Percentiles rank a stretch among this genome's conserved stretches.
Evolutionary conservation across 1,284 basidiomycete species (phyloP).

Genomic region (Trametes sp.): DNA sequence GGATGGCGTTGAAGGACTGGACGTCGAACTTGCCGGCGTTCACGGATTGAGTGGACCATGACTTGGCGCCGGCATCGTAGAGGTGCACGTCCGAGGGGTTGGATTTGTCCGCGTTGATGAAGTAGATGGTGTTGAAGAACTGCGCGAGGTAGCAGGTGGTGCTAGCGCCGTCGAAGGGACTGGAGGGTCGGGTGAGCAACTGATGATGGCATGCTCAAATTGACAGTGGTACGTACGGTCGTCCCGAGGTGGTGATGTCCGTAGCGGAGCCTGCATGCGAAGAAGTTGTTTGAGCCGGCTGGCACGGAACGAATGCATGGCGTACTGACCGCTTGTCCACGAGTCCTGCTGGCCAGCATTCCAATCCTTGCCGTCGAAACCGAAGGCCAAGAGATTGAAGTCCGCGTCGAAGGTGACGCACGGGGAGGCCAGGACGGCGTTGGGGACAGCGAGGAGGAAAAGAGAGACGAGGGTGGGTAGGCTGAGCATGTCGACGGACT

Average conservation of each 20-base stretch:
- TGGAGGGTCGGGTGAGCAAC: constrained; percentile 35
- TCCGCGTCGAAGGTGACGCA: constrained; percentile 74
- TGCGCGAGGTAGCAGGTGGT: constrained; percentile 80
- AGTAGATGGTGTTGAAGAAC: constrained; percentile 82
- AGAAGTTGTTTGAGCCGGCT: background rate
- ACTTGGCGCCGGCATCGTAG: constrained; percentile 66
- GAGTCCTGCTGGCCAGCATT: constrained; percentile 68
- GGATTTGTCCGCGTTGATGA: constrained; percentile 75
- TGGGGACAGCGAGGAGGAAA: constrained; percentile 55
- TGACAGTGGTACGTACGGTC: constrained; percentile 68
- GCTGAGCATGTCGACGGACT: constrained; percentile 44
- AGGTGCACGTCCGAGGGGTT: constrained; percentile 73
- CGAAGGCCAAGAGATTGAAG: constrained; percentile 79
- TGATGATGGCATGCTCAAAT: constrained; percentile 9
- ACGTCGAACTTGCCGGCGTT: constrained; percentile 62
- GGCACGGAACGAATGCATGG: rapidly evolving
- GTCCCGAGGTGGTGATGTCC: constrained; percentile 69
- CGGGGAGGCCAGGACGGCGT: constrained; percentile 52
- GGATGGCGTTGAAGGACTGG: constrained; percentile 64
- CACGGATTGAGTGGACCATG: constrained; percentile 70
- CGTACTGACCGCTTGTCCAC: constrained; percentile 64
- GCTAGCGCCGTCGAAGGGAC: constrained; percentile 71
- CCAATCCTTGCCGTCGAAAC: constrained; percentile 78
- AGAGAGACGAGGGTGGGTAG: constrained; percentile 63
- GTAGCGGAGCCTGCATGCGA: constrained; percentile 54